Percentiles rank a stretch among this genome's conserved stretches.
Conservation (phyloP, 78 protist genomes). For the Paulinella micropora region DNA sequence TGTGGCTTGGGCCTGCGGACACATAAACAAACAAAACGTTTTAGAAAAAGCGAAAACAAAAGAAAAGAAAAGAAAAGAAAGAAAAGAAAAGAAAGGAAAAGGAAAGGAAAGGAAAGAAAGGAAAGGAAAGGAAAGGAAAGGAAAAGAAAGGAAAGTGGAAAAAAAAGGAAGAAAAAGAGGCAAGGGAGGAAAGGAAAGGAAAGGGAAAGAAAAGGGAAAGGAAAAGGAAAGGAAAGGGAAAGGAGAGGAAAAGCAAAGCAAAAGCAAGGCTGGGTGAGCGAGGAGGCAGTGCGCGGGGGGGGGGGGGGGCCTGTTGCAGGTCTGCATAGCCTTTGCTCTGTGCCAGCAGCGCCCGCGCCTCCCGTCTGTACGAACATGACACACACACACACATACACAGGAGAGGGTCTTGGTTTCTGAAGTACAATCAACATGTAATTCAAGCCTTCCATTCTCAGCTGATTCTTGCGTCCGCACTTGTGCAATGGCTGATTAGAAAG, state of each 20-base stretch:
- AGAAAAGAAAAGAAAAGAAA: neutral
- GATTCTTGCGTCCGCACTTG: too few species aligned
- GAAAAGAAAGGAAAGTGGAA: neutral
- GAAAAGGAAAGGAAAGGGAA: neutral
- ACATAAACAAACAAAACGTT: neutral
- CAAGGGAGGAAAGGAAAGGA: neutral
- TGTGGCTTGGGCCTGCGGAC: too few species aligned
- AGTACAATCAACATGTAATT: too few species aligned
- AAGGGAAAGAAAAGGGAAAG: neutral
- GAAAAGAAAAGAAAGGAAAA: neutral
- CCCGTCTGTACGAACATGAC: too few species aligned
- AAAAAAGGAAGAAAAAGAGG: neutral
- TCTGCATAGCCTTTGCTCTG: too few species aligned
- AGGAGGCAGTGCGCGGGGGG: neutral
- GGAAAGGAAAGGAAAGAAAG: neutral
- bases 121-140: neutral
- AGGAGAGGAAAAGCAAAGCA: neutral
- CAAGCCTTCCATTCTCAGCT: too few species aligned
- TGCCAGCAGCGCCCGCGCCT: too few species aligned
- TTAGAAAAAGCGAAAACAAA: neutral
- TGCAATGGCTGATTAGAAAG: too few species aligned
- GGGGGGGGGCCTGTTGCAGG: neutral
- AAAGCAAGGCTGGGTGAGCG: neutral
- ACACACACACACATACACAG: too few species aligned
- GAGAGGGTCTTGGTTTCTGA: too few species aligned